A percentile compares a stretch with the other conserved stretches of the same genome.
Evolutionary conservation across 2,329 filamentous ascomycete species (phyloP).

Genomic region (Phialophora expanda): DNA sequence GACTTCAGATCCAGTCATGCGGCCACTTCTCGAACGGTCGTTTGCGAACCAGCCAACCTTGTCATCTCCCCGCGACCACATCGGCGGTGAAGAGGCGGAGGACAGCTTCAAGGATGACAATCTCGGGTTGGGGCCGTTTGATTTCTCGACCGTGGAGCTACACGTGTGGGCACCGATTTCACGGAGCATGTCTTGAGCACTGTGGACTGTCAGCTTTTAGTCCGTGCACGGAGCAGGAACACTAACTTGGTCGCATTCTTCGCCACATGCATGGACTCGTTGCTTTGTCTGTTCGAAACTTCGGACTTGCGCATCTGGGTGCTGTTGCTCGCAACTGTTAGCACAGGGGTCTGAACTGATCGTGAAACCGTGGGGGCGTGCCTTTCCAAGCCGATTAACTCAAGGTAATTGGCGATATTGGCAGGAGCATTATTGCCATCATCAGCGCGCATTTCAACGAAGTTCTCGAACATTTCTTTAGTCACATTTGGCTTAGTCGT

Average conservation of each 20-base stretch:
- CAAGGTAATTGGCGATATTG: slow-evolving; percentile 9
- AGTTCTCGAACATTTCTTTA: slow-evolving; percentile 29
- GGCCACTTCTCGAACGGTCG: slow-evolving; percentile 22
- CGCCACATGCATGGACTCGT: not conserved
- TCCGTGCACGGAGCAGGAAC: not conserved
- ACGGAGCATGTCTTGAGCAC: slow-evolving; percentile 6
- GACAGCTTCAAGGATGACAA: slow-evolving; percentile 22
- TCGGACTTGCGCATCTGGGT: slow-evolving; percentile 18
- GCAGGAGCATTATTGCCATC: slow-evolving; percentile 2
- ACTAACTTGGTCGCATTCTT: slow-evolving; percentile 17
- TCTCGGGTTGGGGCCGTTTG: slow-evolving; percentile 21
- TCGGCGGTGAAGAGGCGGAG: slow-evolving; percentile 20
- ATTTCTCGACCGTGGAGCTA: slow-evolving; percentile 16
- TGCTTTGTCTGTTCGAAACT: slow-evolving; percentile 7
- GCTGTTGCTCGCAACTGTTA: slow-evolving; percentile 19
- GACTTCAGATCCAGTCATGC: slow-evolving; percentile 21
- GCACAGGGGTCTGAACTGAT: not conserved
- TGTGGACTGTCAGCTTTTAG: slow-evolving; percentile 17
- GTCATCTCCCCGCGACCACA: slow-evolving; percentile 27
- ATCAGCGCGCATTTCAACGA: slow-evolving; percentile 22
- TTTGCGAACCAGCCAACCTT: slow-evolving; percentile 20
- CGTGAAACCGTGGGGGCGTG: slow-evolving; percentile 7
- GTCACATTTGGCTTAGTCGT: slow-evolving; percentile 31
- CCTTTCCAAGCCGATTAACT: slow-evolving; percentile 21
- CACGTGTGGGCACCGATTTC: slow-evolving; percentile 14